These are phyloP conservation scores for Epichloe festucae DNA, from an alignment of 2,329 filamentous ascomycete genomes.

Conservation along the genomic window DNA sequence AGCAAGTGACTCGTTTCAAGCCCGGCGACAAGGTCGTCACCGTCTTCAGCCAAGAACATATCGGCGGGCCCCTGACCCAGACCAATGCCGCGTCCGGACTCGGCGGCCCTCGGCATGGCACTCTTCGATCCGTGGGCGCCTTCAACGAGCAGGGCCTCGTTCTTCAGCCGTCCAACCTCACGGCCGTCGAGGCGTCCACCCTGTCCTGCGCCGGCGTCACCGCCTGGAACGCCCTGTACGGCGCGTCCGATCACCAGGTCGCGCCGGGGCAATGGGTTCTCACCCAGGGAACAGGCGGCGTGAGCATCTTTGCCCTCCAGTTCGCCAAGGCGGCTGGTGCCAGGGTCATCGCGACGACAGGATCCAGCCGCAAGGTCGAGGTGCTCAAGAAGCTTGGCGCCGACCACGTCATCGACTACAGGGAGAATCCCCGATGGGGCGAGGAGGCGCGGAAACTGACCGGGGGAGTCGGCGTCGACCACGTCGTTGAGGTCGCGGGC, in stretches of 20 bases:
- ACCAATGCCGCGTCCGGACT: constrained; percentile 39
- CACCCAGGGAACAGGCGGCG: constrained; percentile 59
- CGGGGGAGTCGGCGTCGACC: constrained; percentile 33
- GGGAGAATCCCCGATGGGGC: constrained; percentile 31
- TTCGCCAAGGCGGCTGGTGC: constrained; percentile 38
- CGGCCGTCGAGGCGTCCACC: constrained; percentile 39
- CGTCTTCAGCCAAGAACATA: constrained; percentile 47
- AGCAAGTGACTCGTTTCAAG: constrained; percentile 33
- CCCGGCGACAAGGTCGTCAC: constrained; percentile 43
- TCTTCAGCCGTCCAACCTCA: constrained; percentile 42
- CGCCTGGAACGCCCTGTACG: constrained; percentile 54
- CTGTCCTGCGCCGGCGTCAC: constrained; percentile 49
- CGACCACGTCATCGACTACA: constrained; percentile 38
- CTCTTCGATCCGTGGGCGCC: constrained; percentile 51
- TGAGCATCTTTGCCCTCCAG: constrained; percentile 53
- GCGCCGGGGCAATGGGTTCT: constrained; percentile 46
- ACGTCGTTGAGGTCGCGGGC: constrained; percentile 36
- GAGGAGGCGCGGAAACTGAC: constrained; percentile 29
- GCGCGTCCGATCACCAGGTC: constrained; percentile 31
- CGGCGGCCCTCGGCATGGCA: constrained; percentile 56
- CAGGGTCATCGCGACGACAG: constrained; percentile 35
- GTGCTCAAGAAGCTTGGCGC: constrained; percentile 33
- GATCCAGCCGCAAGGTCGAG: constrained; percentile 30
- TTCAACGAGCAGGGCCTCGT: constrained; percentile 60
- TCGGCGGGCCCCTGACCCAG: constrained; percentile 28